Evolutionary conservation across 73 alveolate genomes (phyloP), one percentile per base, ranked within the genome.

Genomic region (Breviolum minutum): DNA sequence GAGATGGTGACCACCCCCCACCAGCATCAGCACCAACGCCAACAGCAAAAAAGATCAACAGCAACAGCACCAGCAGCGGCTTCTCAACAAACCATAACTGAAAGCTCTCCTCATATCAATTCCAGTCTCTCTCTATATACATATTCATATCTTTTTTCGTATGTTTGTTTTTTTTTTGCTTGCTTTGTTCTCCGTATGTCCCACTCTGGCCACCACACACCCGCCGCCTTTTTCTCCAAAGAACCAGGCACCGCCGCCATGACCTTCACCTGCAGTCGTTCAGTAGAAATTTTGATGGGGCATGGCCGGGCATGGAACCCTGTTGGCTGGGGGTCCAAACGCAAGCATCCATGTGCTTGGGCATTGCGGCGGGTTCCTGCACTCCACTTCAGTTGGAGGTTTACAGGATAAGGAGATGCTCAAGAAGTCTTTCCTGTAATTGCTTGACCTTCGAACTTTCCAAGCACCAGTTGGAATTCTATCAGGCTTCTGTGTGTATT

Each of bases 211-310:
- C 54, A 40, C 54, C 54, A 40, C 54, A 40, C 54, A 0, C 54
- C 54, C 5, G 54, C 54, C 54, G 87, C 88, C 99, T 62, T 77
- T 22, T 94, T 94, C 84, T 77, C 92, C 8, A 94, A 70, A 16
- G 93, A n/a, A 27, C 92, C 92, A 27, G 91, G 79, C 26, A 92
- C 91, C 22, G 91, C 91, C 14, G 98, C 86, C 27, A 92, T 68
- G 69, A 89, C 87, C 74, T 89, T 89, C 60, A 70, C 96, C 87
- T 69, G 12, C 16, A 61, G 29, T 19, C 17, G 19, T 79, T 29
- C 60, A 76, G 60, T 2, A 12, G 32, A 19, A 19, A 14, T n/a
- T 40, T 1, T 40, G 48, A 2, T 76, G 85, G n/a, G n/a, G n/a
- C n/a, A n/a, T n/a, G n/a, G n/a, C n/a, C n/a, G n/a, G 60, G 17